Percentiles rank a stretch among this genome's conserved stretches.
These are phyloP conservation scores for Vachellia collinsii DNA, from an alignment of 306 rosid species.

Conservation along the genomic window DNA sequence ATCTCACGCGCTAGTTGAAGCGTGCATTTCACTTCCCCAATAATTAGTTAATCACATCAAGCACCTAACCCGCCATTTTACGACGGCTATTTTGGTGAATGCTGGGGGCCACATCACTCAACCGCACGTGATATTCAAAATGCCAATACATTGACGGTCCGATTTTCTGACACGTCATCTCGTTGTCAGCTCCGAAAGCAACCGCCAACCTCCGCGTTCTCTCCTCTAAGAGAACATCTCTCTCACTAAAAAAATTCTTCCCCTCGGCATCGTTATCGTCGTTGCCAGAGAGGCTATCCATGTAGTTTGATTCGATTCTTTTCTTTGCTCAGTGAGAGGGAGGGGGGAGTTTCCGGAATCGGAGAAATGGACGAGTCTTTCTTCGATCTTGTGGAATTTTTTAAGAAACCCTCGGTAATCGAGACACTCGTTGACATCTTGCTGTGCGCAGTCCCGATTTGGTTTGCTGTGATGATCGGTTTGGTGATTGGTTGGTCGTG, in stretches of 20 bases:
- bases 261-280: not conserved
- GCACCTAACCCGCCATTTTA: not conserved
- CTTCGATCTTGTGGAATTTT: slow-evolving; percentile 72
- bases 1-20: not conserved
- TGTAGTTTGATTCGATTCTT: slow-evolving; percentile 5
- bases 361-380: slow-evolving; percentile 67
- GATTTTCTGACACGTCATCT: slow-evolving; percentile 6
- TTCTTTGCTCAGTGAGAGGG: not conserved
- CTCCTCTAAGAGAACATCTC: not conserved
- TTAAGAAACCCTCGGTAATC: slow-evolving; percentile 70
- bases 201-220: not conserved
- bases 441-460: slow-evolving; percentile 92
- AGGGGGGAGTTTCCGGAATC: not conserved
- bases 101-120: not conserved
- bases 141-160: not conserved
- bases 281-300: not conserved
- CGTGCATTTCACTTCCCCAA: not conserved
- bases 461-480: slow-evolving; percentile 97
- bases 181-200: not conserved
- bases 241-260: not conserved
- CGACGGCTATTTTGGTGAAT: not conserved
- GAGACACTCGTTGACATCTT: slow-evolving; percentile 94
- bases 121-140: not conserved
- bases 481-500: slow-evolving; percentile 91
- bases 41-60: not conserved